Evolutionary conservation across 306 rosid species (phyloP).

Genomic region (Cicer cuneatum): DNA sequence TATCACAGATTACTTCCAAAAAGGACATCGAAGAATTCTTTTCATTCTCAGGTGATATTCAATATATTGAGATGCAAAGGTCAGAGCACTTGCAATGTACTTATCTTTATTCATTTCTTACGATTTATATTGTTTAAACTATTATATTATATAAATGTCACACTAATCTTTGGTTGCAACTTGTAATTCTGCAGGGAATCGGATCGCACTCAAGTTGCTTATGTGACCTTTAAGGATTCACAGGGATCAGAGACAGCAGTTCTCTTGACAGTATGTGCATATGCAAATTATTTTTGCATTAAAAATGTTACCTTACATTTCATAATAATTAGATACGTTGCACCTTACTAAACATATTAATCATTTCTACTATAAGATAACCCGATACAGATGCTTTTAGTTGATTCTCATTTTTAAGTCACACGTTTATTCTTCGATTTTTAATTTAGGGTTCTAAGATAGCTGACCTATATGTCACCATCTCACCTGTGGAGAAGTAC

Average conservation of each 20-base stretch:
- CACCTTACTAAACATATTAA: not conserved
- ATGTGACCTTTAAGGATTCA: slow-evolving; percentile 80
- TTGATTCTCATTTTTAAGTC: slow-evolving; percentile 28
- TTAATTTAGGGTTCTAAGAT: slow-evolving; percentile 69
- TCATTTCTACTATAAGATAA: not conserved
- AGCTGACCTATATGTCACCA: slow-evolving; percentile 62
- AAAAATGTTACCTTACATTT: slow-evolving; percentile 13
- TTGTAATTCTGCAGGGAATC: slow-evolving; percentile 58
- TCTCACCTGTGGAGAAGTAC: slow-evolving; percentile 70
- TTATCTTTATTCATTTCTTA: slow-evolving; percentile 26
- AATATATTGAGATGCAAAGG: slow-evolving; percentile 80
- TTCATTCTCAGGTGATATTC: slow-evolving; percentile 85
- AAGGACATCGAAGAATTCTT: slow-evolving; percentile 79
- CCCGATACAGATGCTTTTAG: slow-evolving; percentile 7
- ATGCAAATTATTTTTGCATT: not conserved
- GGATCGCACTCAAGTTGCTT: slow-evolving; percentile 74
- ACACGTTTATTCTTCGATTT: slow-evolving; percentile 14
- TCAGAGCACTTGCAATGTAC: slow-evolving; percentile 45
- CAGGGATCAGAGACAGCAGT: slow-evolving; percentile 86
- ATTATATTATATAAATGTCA: slow-evolving; percentile 21
- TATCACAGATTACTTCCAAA: slow-evolving; percentile 59
- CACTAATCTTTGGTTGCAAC: slow-evolving; percentile 25
- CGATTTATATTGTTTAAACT: slow-evolving; percentile 4
- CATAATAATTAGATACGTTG: not conserved
- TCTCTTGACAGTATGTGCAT: slow-evolving; percentile 68